These are phyloP conservation scores for Phytophthora cryptogea DNA, from an alignment of 352 stramenopile genomes.

Conservation along the genomic window DNA sequence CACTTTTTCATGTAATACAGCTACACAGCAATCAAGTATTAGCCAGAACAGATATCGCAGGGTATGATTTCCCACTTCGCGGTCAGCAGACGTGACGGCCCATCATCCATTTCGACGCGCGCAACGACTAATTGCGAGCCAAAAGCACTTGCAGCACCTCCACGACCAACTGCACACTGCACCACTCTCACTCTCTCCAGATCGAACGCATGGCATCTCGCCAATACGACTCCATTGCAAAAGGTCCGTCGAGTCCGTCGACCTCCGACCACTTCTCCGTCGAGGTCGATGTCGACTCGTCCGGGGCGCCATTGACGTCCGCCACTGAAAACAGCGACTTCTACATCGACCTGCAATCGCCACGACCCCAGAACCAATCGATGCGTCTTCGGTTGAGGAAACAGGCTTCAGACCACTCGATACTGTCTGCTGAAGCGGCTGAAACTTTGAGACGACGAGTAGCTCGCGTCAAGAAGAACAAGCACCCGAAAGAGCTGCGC, in stretches of 20 bases:
- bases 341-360: slow-evolving; percentile 35
- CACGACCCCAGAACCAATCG: slow-evolving; percentile 34
- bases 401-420: slow-evolving; percentile 22
- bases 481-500: slow-evolving; percentile 38
- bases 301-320: slow-evolving; percentile 20
- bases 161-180: background rate
- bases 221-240: slow-evolving; percentile 19
- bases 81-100: slow-evolving; percentile 24
- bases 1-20: too few species aligned
- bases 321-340: slow-evolving; percentile 25
- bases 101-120: slow-evolving; percentile 25
- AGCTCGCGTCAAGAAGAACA: slow-evolving; percentile 50
- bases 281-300: slow-evolving; percentile 24
- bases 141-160: background rate
- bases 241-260: slow-evolving; percentile 16
- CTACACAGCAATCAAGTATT: background rate
- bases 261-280: slow-evolving; percentile 26
- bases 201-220: slow-evolving; percentile 12
- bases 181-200: slow-evolving; percentile 17
- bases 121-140: slow-evolving; percentile 10
- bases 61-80: slow-evolving; percentile 3
- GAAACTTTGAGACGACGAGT: slow-evolving; percentile 31
- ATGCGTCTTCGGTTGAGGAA: slow-evolving; percentile 49
- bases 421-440: slow-evolving; percentile 16
- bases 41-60: background rate